Evolutionary conservation across 164 flowering plant species (phyloP), one percentile per base, ranked within the genome.

Genomic region (Euptelea pleiosperma): DNA sequence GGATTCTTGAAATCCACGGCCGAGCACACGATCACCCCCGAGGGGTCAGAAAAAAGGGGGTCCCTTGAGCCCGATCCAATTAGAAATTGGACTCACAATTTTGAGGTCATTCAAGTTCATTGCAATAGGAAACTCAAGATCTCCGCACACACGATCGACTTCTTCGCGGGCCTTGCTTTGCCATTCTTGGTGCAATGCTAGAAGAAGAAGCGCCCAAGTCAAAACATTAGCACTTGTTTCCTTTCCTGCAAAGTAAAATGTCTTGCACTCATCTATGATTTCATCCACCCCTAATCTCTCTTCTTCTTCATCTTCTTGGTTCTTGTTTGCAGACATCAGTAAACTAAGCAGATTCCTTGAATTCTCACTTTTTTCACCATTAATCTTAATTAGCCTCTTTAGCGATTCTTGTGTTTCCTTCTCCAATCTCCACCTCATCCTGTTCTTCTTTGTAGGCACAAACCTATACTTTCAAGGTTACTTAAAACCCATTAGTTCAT

Each of bases 241-340:
- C 62, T 83, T 82, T 42, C 86, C 88, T 4, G 86, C 86, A 53
- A 86, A 81, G 77, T 84, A 82, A 58, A 86, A 82, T 35, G 86
- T 82, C 77, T 84, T 82, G 79, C 88, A 84, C 60, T 86, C 88
- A 39, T 80, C 82, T 26, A 81, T 75, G 1, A 87, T 63, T 31
- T 84, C 91, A 7, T 86, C 85, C 4, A 58, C 47, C 3, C 67
- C 66, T 6, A 86, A 41, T 44, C 52, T 70, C 56, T 81, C 85
- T 54, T 73, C 78, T 49, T 60, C 34, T 7, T 67, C n/a, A n/a
- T n/a, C 75, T 41, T 70, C 46, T 43, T 64, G 64, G 34, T 71
- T 65, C 50, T 73, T 77, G 45, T 64, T 66, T 0, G 75, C 22
- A 8, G 78, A 70, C 84, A 80, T 68, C 39, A 82, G 44, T 29